Evolutionary conservation across 306 rosid species (phyloP), one percentile per base, ranked within the genome.

Genomic region (Datisca glomerata): DNA sequence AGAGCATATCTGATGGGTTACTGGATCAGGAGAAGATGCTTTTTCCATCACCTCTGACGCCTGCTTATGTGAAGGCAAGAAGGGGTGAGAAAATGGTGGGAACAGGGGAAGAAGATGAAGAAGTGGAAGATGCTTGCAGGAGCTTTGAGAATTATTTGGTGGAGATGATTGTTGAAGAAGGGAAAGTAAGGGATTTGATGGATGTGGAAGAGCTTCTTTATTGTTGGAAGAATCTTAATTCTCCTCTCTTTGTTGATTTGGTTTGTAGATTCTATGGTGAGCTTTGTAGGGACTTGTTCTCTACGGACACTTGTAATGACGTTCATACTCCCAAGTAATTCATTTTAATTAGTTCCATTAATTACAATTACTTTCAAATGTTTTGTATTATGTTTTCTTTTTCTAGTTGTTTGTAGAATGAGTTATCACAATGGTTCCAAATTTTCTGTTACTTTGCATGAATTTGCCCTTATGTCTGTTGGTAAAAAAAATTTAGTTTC

Each of bases 141-240:
- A 80, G 95, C 39, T 89, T 89, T 21, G 95, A 84, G 84, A 84
- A 75, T 49, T 78, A 89, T 53, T 54, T 84, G 73, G 77, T 61
- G 65, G 84, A 84, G 59, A 78, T 89, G 98, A 70, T 89, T n/a
- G 75, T 78, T 41, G 91, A 75, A 72, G 93, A 89, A 65, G 81
- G 93, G 65, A 78, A 77, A 49, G 53, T 82, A 2, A 60, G 18
- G 56, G 95, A 80, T 33, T 75, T 83, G 76, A 70, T 51, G 59
- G 95, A 84, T 21, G 84, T 84, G 46, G 95, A 89, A 61, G 95
- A 83, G 60, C 84, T 84, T 72, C 69, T 89, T 23, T 61, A 66
- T 8, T 84, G 86, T 61, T 83, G 95, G 98, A 84, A 64, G 60
- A 83, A 68, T 20, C 83, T 89, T 6, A 72, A 84, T 37, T 63